Conservation (phyloP, 352 stramenopile species). For the Phytophthora crassamura region DNA sequence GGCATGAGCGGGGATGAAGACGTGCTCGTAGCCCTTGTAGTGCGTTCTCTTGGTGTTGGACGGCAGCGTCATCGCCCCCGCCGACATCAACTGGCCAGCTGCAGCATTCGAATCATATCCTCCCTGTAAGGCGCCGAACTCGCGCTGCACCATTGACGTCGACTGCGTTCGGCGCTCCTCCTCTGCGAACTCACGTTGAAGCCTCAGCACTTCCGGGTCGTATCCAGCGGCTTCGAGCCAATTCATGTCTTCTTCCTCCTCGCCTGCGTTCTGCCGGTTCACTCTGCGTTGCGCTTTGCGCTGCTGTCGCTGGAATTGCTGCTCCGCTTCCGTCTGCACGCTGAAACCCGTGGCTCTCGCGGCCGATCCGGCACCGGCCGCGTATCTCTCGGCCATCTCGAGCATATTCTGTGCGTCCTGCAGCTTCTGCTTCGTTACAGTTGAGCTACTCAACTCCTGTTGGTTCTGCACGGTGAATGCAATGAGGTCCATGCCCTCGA, state of each 20-base stretch:
- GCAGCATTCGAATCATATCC: conserved; percentile 74
- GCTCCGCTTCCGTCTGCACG: conserved; percentile 72
- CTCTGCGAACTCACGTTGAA: conserved; percentile 75
- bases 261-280: conserved; percentile 42
- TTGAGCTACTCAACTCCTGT: conserved; percentile 28
- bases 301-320: conserved; percentile 55
- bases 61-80: conserved; percentile 59
- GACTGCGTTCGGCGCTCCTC: conserved; percentile 67
- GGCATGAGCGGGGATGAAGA: conserved; percentile 78
- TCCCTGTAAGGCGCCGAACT: conserved; percentile 75
- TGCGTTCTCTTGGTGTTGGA: conserved; percentile 74
- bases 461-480: conserved; percentile 73
- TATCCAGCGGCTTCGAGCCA: conserved; percentile 84
- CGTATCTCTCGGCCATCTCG: conserved; percentile 38
- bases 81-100: conserved; percentile 69
- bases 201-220: conserved; percentile 75
- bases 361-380: not conserved
- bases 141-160: conserved; percentile 74
- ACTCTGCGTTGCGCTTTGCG: conserved; percentile 66
- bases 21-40: conserved; percentile 85
- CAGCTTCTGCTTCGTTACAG: conserved; percentile 48
- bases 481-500: conserved; percentile 88
- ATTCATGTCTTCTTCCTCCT: conserved; percentile 53
- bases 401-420: conserved; percentile 55
- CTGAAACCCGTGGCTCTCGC: conserved; percentile 55